phyloP scores from a whole-genome alignment of 164 flowering plant genomes.

The Umbellularia californica region DNA sequence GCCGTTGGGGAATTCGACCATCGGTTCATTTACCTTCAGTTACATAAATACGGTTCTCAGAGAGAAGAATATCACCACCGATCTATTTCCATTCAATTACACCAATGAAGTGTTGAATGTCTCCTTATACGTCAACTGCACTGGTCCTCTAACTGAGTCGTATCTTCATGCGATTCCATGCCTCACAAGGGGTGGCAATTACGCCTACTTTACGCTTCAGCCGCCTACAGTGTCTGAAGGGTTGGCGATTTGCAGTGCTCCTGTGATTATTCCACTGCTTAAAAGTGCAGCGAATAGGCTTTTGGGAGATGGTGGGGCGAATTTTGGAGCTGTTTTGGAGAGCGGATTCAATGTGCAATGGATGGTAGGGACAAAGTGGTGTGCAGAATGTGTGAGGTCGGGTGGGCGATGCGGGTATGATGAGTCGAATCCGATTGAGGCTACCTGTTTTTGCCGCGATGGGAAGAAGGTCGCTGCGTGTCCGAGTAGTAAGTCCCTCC shows the following conservation, averaged over 20 bases:
- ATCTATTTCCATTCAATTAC: background rate
- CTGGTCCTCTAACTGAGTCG: too few species aligned
- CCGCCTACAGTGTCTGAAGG: background rate
- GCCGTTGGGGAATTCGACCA: background rate
- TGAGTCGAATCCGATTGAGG: background rate
- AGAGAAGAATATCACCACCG: background rate
- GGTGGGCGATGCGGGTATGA: constrained; percentile 16
- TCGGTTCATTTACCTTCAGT: too few species aligned
- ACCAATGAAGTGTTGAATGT: background rate
- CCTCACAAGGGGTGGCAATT: background rate
- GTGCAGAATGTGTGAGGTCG: constrained; percentile 2
- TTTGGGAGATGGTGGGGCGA: background rate
- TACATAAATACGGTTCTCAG: background rate
- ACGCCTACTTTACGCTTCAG: background rate
- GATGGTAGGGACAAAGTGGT: background rate
- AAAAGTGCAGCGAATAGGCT: background rate
- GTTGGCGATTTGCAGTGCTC: background rate
- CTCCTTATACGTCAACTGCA: background rate
- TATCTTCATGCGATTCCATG: background rate
- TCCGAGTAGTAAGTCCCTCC: background rate
- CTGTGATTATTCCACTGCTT: background rate
- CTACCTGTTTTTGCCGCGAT: constrained; percentile 14
- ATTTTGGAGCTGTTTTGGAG: constrained; percentile 9
- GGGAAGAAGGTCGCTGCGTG: background rate
- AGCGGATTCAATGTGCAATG: constrained; percentile 16